phyloP scores from a whole-genome alignment of 768 basidiomycete species.

The Tylopilus rubrobrunneus region DNA sequence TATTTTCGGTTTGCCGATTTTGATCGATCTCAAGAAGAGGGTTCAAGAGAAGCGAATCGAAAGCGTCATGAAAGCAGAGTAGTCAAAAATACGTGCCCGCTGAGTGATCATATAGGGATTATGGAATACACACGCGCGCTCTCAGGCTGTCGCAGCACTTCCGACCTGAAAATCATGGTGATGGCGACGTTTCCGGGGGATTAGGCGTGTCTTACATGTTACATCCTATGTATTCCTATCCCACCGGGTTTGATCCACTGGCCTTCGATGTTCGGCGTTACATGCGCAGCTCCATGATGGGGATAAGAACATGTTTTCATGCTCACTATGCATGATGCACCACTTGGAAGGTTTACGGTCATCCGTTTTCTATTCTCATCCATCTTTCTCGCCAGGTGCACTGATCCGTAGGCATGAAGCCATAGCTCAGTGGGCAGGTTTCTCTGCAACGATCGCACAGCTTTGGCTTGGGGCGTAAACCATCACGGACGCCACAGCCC shows the following conservation, averaged over 20 bases:
- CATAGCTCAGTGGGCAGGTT: background rate
- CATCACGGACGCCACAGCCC: background rate
- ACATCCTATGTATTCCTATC: background rate
- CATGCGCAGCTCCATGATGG: background rate
- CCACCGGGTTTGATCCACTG: too few relatives aligned
- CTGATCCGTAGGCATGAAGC: background rate
- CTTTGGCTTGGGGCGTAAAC: background rate
- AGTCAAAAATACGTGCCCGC: background rate
- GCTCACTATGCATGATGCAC: too few relatives aligned
- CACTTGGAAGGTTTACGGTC: too few relatives aligned
- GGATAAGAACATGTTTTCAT: background rate
- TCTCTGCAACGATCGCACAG: background rate
- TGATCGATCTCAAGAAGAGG: constrained; percentile 49
- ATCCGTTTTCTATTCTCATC: too few relatives aligned
- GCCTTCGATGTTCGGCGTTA: too few relatives aligned
- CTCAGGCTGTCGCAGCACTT: background rate
- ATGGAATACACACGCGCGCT: too few relatives aligned
- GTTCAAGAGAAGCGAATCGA: constrained; percentile 70
- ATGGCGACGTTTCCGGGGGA: background rate
- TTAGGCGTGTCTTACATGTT: too few relatives aligned
- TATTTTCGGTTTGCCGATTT: constrained; percentile 52
- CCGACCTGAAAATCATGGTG: background rate
- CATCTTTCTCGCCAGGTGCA: too few relatives aligned
- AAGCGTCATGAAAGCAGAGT: constrained; percentile 75
- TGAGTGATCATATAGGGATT: background rate